phyloP scores from a whole-genome alignment of 2,329 filamentous ascomycete genomes.

The Xylaria sp. region DNA sequence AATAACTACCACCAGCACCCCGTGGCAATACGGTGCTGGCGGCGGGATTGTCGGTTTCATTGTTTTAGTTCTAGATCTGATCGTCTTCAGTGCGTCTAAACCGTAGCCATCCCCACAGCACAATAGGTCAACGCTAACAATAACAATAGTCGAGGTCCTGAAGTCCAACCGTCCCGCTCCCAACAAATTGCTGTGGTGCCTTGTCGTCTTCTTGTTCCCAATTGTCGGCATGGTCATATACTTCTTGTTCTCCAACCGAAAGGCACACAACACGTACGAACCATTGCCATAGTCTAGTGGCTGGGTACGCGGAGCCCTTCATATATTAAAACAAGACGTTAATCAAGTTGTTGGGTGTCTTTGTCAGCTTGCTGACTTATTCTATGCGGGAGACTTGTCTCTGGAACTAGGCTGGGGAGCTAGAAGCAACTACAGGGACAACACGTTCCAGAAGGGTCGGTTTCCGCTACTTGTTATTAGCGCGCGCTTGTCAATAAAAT shows the following conservation, averaged over 20 bases:
- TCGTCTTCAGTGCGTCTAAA: constrained; percentile 66
- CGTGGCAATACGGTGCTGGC: constrained; percentile 69
- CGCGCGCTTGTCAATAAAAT: not conserved
- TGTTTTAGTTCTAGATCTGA: constrained; percentile 69
- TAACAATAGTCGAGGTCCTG: constrained; percentile 66
- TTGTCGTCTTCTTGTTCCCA: constrained; percentile 73
- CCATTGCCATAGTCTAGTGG: constrained; percentile 26
- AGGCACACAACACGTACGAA: constrained; percentile 57
- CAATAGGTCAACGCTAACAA: constrained; percentile 20
- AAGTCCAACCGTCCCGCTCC: constrained; percentile 68
- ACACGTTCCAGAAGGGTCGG: not conserved
- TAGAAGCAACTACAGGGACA: not conserved
- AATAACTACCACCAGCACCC: constrained; percentile 52
- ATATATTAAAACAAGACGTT: not conserved
- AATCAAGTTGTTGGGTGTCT: not conserved
- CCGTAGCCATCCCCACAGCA: not conserved
- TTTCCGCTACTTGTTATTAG: not conserved
- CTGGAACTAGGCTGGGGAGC: not conserved
- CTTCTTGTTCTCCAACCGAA: constrained; percentile 71
- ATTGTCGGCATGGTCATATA: constrained; percentile 70
- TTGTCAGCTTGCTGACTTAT: not conserved
- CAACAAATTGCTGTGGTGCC: constrained; percentile 70
- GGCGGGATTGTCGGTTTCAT: constrained; percentile 71
- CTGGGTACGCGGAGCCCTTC: no score
- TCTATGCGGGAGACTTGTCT: not conserved